A percentile compares a stretch with the other conserved stretches of the same genome.
Evolutionary conservation across 2,329 filamentous ascomycete species (phyloP).

Genomic region (Talaromyces sp.): DNA sequence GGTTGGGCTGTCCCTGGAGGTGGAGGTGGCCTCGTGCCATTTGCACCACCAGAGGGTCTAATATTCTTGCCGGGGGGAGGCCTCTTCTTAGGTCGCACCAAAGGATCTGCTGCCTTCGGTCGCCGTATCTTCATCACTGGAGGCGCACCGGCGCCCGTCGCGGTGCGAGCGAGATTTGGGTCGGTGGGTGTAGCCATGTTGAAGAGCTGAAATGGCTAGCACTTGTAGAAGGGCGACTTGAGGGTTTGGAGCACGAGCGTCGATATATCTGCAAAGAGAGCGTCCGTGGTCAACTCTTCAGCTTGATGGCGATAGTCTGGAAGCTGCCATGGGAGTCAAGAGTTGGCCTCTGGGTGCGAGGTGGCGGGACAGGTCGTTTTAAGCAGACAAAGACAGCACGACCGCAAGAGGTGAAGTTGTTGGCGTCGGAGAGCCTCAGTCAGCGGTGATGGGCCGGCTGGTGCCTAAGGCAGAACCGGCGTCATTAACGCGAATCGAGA

Average conservation of each 20-base stretch:
- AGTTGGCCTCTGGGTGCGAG: not conserved
- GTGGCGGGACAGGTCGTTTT: not conserved
- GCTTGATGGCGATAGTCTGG: not conserved
- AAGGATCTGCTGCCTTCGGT: constrained; percentile 53
- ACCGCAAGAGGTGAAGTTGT: not conserved
- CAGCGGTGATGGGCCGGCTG: not conserved
- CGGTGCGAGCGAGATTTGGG: constrained; percentile 42
- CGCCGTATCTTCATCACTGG: constrained; percentile 42
- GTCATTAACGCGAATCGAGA: not conserved
- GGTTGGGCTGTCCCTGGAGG: constrained; percentile 11
- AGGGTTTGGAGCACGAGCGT: not conserved
- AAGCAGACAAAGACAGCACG: not conserved
- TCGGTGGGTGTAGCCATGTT: constrained; percentile 36
- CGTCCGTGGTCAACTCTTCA: not conserved
- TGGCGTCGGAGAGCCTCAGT: not conserved
- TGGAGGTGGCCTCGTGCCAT: constrained; percentile 19
- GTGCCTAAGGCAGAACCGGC: not conserved
- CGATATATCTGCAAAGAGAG: not conserved
- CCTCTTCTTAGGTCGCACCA: constrained; percentile 57
- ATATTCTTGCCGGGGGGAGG: constrained; percentile 15
- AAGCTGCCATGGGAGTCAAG: not conserved
- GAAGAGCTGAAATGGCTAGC: not conserved
- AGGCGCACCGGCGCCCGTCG: constrained; percentile 43
- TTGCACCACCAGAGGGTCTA: constrained; percentile 16
- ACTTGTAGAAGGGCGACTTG: not conserved